Evolutionary conservation across 1,284 basidiomycete species (phyloP).

Genomic region (Boletus mariae): DNA sequence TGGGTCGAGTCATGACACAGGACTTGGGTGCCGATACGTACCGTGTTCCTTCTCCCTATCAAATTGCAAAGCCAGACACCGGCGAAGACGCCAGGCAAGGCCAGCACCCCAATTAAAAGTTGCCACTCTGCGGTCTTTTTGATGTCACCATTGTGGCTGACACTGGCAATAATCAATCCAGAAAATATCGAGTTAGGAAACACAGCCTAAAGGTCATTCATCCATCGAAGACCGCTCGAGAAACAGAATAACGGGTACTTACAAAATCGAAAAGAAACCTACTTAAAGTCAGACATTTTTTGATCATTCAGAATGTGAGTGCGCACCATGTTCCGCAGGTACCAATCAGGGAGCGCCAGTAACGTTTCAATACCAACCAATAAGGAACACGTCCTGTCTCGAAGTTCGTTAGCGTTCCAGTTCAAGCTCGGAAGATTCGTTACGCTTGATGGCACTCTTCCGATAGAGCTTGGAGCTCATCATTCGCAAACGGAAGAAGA

Average conservation of each 20-base stretch:
- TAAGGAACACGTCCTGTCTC: conserved; percentile 58
- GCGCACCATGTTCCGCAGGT: conserved; percentile 67
- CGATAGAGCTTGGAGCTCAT: conserved; percentile 64
- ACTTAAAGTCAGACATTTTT: conserved; percentile 8
- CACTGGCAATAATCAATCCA: conserved; percentile 60
- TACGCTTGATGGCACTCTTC: conserved; percentile 62
- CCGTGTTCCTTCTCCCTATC: conserved; percentile 61
- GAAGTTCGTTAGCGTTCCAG: conserved; percentile 6
- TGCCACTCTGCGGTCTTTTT: conserved; percentile 68
- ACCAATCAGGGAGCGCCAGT: conserved; percentile 68
- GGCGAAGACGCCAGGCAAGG: conserved; percentile 60
- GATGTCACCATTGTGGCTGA: conserved; percentile 52
- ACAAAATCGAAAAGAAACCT: conserved; percentile 78
- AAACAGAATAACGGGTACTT: conserved; percentile 16
- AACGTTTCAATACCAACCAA: conserved; percentile 55
- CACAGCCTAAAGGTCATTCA: conserved; percentile 43
- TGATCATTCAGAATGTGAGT: not conserved
- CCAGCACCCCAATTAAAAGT: conserved; percentile 61
- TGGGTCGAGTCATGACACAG: conserved; percentile 1
- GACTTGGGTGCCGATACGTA: conserved; percentile 26
- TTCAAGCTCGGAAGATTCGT: conserved; percentile 1
- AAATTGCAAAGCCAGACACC: conserved; percentile 64
- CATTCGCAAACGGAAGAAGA: conserved; percentile 72
- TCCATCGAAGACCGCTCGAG: not conserved
- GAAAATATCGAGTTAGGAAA: conserved; percentile 74